A percentile compares a stretch with the other conserved stretches of the same genome.
These are phyloP conservation scores for Bauhinia variegata DNA, from an alignment of 306 rosid species.

Conservation along the genomic window DNA sequence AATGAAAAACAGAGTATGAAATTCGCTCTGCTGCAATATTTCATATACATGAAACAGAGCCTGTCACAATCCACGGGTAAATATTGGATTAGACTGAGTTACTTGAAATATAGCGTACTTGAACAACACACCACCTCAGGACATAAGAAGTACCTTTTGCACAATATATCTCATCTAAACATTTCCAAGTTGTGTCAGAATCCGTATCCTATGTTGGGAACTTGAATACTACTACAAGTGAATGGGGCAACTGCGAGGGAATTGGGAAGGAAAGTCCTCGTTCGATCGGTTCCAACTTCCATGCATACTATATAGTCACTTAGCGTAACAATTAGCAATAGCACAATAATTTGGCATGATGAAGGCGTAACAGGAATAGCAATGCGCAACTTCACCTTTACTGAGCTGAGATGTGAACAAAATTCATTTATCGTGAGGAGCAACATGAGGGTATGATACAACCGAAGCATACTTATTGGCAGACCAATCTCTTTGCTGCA, in stretches of 20 bases:
- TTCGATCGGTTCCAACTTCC: too few relatives aligned
- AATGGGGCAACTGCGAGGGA: not conserved
- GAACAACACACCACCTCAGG: not conserved
- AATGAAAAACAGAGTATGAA: conserved; percentile 17
- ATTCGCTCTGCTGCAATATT: conserved; percentile 1
- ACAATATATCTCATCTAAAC: not conserved
- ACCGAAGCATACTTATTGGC: conserved; percentile 3
- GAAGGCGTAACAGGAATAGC: not conserved
- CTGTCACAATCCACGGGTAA: not conserved
- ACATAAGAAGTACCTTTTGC: not conserved
- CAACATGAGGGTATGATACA: conserved; percentile 31
- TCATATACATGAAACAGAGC: not conserved
- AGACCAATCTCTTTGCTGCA: conserved; percentile 61
- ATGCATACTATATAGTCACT: not conserved
- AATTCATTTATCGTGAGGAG: conserved; percentile 44
- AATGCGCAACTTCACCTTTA: conserved; percentile 23
- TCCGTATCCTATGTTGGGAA: not conserved
- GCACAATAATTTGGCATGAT: not conserved
- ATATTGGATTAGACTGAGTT: not conserved
- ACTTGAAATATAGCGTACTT: not conserved
- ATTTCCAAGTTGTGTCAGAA: not conserved
- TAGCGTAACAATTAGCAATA: not conserved
- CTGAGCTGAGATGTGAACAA: conserved; percentile 43
- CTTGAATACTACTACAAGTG: not conserved
- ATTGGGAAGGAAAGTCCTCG: too few relatives aligned